Evolutionary conservation across 352 stramenopile species (phyloP), one percentile per base, ranked within the genome.

Genomic region (Phytopythium litorale): DNA sequence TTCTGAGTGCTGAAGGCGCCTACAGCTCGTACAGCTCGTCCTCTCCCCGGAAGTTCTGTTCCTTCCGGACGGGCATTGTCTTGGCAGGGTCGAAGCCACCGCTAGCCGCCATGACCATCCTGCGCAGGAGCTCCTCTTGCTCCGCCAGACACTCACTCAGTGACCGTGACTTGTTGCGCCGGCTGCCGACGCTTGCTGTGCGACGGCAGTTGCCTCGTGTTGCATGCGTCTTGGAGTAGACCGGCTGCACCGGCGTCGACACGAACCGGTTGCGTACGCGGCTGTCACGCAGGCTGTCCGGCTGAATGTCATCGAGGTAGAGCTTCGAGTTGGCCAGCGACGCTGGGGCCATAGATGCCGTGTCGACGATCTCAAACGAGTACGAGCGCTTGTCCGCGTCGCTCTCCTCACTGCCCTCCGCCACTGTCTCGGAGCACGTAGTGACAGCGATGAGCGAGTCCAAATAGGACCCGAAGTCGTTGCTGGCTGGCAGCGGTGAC

Each of bases 331-430:
- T 57, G 32, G 67, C 49, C 50, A 68, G 52, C 16, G 66, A 74
- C n/a, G 67, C 71, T 12, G 65, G 51, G 30, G 69, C 4, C 71
- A 79, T 79, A 55, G 73, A 63, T 48, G 75, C 69, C 18, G 71
- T 79, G 59, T 79, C 72, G 58, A 79, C 70, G 35, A 75, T 64
- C 51, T 79, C 72, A 21, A 77, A 67, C 35, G 76, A 75, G 62
- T 67, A 73, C 52, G 69, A 77, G 58, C 72, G 69, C 48, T 72
- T 64, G 51, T 64, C 56, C 33, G 70, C 58, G 18, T 30, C 28
- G n/a, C 59, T 62, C 45, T 71, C 63, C 12, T 75, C 65, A 19
- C 57, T 18, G 5, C 35, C 50, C 23, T 72, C 62, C 0, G 37
- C 35, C 8, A 67, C 58, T 13, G 65, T 48, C 28, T 77, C 63